Evolutionary conservation across 768 basidiomycete genomes (phyloP), one percentile per base, ranked within the genome.

Genomic region (Termitomyces sp.): DNA sequence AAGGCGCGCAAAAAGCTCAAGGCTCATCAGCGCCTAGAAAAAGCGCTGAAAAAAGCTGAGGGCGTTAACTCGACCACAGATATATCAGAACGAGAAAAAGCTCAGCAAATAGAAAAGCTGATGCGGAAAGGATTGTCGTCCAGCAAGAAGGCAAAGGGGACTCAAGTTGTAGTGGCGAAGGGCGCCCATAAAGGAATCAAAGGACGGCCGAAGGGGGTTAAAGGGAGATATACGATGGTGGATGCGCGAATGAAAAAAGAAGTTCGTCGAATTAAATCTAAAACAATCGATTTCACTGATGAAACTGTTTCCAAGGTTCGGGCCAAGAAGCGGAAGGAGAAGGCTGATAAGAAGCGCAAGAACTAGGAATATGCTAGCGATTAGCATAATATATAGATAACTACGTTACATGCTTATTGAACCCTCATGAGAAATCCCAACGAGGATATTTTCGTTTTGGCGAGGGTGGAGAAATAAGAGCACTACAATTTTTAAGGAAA

Each of bases 1-100:
- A 98, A 98, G 71, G 94, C 93, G 28, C 83, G 97, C 59, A 99
- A 99, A 74, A 98, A 98, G 75, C 74, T 91, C 67, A 92, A 87
- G 72, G 92, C 94, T 11, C 79, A 82, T 12, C 89, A 90, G 62
- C 80, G 86, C 46, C 73, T 98, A 12, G 92, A 95, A 64, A 96
- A 93, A 70, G 91, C 93, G 10, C 83, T 92, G 81, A 96, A 92
- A 76, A 98, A 94, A 72, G 97, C 95, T 2, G 94, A 98, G 66
- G 94, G 92, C 47, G 85, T 98, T 58, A 91, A 89, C 64, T 79
- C 88, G 41, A 94, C 89, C 3, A 74, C 84, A 9, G 96, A 98
- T 65, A 83, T 98, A 72, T 87, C 89, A n/a, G 96, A 98, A 74
- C 81, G 86, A 43, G 95, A 98, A 68, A 98, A 98, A 70, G 94